Evolutionary conservation across 371 early-diverging fungal species (phyloP), one percentile per base, ranked within the genome.

Genomic region (Lichtheimia ornata): DNA sequence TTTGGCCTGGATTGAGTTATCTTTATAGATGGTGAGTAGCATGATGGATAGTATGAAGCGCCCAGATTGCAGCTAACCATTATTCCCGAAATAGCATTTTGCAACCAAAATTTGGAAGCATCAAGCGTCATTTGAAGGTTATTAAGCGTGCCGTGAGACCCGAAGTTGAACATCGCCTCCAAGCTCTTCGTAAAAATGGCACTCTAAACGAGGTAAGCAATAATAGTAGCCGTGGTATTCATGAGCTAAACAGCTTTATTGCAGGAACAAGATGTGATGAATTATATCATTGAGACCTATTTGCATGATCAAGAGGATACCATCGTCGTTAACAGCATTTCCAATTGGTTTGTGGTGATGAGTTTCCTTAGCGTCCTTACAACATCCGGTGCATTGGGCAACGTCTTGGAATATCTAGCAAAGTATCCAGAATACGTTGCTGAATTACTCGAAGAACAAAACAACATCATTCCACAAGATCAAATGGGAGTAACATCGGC

Each of bases 361-460:
- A 65, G 79, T 44, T 65, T 84, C 60, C 72, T 72, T 5, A 72
- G 76, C 15, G 66, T 82, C 0, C 76, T 81, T 27, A 74, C 79
- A 0, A 56, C 57, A 6, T 24, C 57, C 0, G 45, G 43, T 13
- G 14, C 45, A 44, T 20, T 56, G 2, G 24, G 13, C 7, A 42
- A 5, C 28, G 28, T 56, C 24, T 9, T 56, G 41, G 12, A 25
- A 1, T 15, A 14, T 17, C 17, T 56, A 45, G 57, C 57, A 0
- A 13, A 7, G 1, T 28, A 11, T 20, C 57, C 57, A 17, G 45
- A 56, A 25, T 50, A 35, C 9, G 58, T 69, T 1, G 50, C 73
- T 12, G 70, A 71, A 13, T 54, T 85, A 1, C 58, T 56, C 17
- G 50, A 77, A 14, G 85, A 85, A 30, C 81, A 81, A 55, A 51